phyloP scores from a whole-genome alignment of 2,329 filamentous ascomycete species.

The Huntiella abstrusa region DNA sequence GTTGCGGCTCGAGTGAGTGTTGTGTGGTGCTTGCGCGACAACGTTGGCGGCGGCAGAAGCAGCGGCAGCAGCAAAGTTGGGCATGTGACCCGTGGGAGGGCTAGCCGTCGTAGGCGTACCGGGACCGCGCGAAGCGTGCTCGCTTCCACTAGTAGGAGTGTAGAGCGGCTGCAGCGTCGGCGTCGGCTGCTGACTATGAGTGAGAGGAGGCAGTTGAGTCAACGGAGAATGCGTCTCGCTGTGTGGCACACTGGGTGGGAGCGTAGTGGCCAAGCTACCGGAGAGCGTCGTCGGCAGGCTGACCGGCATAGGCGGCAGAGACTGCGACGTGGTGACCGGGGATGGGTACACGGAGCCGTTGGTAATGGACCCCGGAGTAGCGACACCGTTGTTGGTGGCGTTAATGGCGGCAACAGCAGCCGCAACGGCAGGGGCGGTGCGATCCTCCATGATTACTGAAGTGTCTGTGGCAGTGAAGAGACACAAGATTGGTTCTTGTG shows the following conservation, averaged over 20 bases:
- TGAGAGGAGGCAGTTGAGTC: conserved; percentile 10
- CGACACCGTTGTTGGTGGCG: conserved; percentile 3
- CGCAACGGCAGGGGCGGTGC: conserved; percentile 4
- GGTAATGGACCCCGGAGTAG: conserved; percentile 6
- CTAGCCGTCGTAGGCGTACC: conserved; percentile 9
- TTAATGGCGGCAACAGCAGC: conserved; percentile 7
- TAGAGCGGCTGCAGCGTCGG: conserved; percentile 11
- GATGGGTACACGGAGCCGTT: conserved; percentile 11
- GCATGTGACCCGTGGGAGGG: conserved; percentile 10
- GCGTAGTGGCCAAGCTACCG: too few relatives aligned
- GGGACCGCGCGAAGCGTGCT: conserved; percentile 9
- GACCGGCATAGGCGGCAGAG: conserved; percentile 1
- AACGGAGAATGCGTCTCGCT: conserved; percentile 10
- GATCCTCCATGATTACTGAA: conserved; percentile 8
- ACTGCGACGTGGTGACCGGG: conserved; percentile 10
- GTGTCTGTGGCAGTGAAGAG: neutral
- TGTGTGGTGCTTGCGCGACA: conserved; percentile 16
- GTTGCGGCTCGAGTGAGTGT: conserved; percentile 29
- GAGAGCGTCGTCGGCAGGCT: too few relatives aligned
- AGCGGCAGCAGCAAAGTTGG: conserved; percentile 10
- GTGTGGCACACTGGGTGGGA: conserved; percentile 4
- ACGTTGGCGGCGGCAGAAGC: conserved; percentile 6
- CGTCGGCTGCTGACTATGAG: conserved; percentile 10
- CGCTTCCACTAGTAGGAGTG: conserved; percentile 5
- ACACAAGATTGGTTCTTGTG: neutral